These are phyloP conservation scores for Alternaria incomplexa DNA, from an alignment of 2,329 filamentous ascomycete genomes.

Conservation along the genomic window DNA sequence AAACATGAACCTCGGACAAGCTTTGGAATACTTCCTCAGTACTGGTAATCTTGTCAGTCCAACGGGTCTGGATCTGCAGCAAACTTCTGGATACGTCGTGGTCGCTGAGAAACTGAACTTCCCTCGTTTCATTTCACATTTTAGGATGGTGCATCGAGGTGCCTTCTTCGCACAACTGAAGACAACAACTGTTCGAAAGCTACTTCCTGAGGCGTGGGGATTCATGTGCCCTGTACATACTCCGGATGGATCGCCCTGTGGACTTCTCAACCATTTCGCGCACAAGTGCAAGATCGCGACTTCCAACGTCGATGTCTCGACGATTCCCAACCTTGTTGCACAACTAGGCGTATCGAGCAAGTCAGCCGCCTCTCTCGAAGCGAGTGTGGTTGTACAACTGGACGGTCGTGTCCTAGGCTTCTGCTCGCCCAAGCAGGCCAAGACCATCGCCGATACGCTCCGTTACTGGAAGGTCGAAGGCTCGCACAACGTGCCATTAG, in stretches of 20 bases:
- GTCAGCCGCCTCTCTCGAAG: slow-evolving; percentile 78
- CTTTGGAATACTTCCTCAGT: slow-evolving; percentile 92
- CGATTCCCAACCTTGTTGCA: slow-evolving; percentile 73
- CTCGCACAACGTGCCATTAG: slow-evolving; percentile 75
- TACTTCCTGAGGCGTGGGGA: slow-evolving; percentile 96
- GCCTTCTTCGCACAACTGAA: slow-evolving; percentile 98
- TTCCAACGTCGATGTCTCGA: slow-evolving; percentile 72
- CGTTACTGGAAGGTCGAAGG: slow-evolving; percentile 96
- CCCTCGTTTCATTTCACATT: slow-evolving; percentile 96
- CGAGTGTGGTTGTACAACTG: slow-evolving; percentile 87
- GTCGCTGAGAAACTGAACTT: slow-evolving; percentile 95
- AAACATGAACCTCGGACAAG: slow-evolving; percentile 86
- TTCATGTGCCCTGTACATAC: slow-evolving; percentile 95
- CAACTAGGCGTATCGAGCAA: slow-evolving; percentile 79
- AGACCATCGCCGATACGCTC: slow-evolving; percentile 81
- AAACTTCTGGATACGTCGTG: slow-evolving; percentile 92
- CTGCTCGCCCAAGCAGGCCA: slow-evolving; percentile 84
- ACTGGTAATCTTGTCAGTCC: slow-evolving; percentile 93
- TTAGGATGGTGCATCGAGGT: slow-evolving; percentile 98
- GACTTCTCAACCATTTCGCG: slow-evolving; percentile 90
- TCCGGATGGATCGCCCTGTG: slow-evolving; percentile 93
- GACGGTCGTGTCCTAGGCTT: slow-evolving; percentile 91
- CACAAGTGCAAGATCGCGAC: slow-evolving; percentile 95
- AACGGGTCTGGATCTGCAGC: slow-evolving; percentile 91
- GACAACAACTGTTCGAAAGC: slow-evolving; percentile 94